phyloP scores from a whole-genome alignment of 148 eudicot genomes.

The Chenopodium suecicum region DNA sequence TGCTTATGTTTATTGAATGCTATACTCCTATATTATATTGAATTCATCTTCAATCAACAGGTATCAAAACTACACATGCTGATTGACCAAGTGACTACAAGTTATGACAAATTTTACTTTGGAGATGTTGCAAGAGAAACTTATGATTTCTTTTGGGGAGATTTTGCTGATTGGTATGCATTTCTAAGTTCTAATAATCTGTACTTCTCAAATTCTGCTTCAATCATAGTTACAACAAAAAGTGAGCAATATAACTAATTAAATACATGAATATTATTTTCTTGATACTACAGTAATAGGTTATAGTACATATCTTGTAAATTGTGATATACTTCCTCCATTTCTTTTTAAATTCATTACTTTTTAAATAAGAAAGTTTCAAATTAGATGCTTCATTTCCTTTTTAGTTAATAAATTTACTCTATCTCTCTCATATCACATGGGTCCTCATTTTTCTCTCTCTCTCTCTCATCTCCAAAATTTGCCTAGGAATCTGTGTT shows the following conservation, averaged over 20 bases:
- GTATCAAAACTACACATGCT: constrained; percentile 92
- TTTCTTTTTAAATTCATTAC: too few species aligned
- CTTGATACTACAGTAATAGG: too few species aligned
- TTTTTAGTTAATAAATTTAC: too few species aligned
- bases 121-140: constrained; percentile 96
- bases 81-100: constrained; percentile 72
- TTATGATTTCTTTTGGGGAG: constrained; percentile 96
- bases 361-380: too few species aligned
- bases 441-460: too few species aligned
- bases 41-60: constrained; percentile 41
- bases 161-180: constrained; percentile 96
- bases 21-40: constrained; percentile 8
- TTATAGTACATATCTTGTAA: too few species aligned
- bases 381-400: too few species aligned
- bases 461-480: too few species aligned
- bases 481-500: too few species aligned
- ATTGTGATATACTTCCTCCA: too few species aligned
- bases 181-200: constrained; percentile 3
- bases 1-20: constrained; percentile 7
- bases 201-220: not conserved
- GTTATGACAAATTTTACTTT: constrained; percentile 89
- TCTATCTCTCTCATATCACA: too few species aligned
- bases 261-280: too few species aligned
- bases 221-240: not conserved
- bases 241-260: not conserved